Evolutionary conservation across 106 monocot species (phyloP), one percentile per base, ranked within the genome.

Genomic region (Triglochin maritima): DNA sequence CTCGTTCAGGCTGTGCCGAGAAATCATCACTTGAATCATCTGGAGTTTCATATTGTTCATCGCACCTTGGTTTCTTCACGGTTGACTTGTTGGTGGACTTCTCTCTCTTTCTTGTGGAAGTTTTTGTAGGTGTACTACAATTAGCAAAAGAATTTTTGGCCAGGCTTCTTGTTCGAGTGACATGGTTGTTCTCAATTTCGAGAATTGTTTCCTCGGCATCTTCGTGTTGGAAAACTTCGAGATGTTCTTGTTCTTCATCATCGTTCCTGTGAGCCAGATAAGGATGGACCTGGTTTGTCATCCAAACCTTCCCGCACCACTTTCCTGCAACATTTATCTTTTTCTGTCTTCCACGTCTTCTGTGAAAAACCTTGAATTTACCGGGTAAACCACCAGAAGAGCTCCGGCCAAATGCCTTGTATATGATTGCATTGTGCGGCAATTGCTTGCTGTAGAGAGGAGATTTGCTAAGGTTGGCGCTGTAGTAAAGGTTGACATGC

Each of bases 301-400:
- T 85, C 92, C 92, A 92, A 64, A 81, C 83, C 59, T 81, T 92
- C 15, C 92, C 92, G 57, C 92, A 92, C 92, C 92, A 92, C 65
- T 79, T 82, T 4, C 92, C 92, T 49, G 79, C 78, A 10, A 85
- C 79, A 16, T 72, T 67, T 70, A 79, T 66, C 56, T 85, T 88
- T 72, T 88, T 92, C 81, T 81, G 80, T 76, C 76, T 70, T 44
- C 79, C 71, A 47, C 53, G 57, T 52, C 64, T 81, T 54, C 70
- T 84, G 13, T 71, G 72, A 50, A 64, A 50, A 55, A 59, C 68
- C 48, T 69, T 82, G 44, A 56, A 45, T 60, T 73, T 80, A 14
- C 43, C 67, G 5, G 80, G 74, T 4, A 76, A 78, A 56, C 67
- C 63, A 52, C 81, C 79, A 15, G 78, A 64, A 47, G 74, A 71